Conservation (phyloP, 1,284 basidiomycete species). For the Caloboletus inedulis region DNA sequence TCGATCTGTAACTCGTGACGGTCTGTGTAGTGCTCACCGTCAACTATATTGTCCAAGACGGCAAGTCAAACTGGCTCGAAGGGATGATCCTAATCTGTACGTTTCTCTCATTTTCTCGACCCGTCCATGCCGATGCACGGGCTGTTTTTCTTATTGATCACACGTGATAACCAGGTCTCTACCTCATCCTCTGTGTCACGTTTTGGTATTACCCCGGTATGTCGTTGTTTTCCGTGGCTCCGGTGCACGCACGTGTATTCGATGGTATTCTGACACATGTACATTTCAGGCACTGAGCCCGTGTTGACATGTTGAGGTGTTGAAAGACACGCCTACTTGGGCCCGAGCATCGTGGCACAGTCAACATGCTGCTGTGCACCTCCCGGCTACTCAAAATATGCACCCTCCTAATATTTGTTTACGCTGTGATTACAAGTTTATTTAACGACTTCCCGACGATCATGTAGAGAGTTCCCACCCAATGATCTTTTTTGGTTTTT, state of each 20-base stretch:
- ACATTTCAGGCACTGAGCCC: conserved; percentile 3
- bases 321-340: not conserved
- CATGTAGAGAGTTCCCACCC: not conserved
- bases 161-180: conserved; percentile 36
- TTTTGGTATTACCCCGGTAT: conserved; percentile 49
- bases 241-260: not conserved
- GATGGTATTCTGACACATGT: conserved; percentile 7
- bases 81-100: conserved; percentile 70
- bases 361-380: not conserved
- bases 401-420: not conserved
- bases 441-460: not conserved
- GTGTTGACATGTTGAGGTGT: conserved; percentile 2
- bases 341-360: not conserved
- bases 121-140: not conserved
- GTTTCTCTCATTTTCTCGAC: not conserved
- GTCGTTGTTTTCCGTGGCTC: conserved; percentile 22
- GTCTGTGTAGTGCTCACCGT: conserved; percentile 59
- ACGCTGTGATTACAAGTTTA: not conserved
- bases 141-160: not conserved
- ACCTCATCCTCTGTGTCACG: conserved; percentile 36
- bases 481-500: not conserved
- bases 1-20: not conserved
- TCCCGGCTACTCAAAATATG: not conserved
- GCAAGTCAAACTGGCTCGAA: conserved; percentile 81
- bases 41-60: conserved; percentile 78